Evolutionary conservation across 2,329 filamentous ascomycete species (phyloP).

Genomic region (Venturia effusa): DNA sequence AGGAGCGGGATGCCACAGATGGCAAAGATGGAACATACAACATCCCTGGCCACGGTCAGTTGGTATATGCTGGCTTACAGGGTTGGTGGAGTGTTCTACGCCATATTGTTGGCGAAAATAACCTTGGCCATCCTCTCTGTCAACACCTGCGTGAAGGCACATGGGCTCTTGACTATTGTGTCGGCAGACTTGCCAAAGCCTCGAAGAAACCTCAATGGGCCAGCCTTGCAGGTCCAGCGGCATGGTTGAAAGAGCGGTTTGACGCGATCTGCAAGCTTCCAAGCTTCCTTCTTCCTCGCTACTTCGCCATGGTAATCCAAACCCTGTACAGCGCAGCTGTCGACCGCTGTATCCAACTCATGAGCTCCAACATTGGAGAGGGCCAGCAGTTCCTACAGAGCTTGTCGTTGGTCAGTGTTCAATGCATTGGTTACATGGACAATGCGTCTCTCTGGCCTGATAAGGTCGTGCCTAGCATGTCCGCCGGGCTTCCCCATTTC

Average conservation of each 20-base stretch:
- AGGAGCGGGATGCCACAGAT: conserved; percentile 69
- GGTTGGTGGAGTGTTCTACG: conserved; percentile 95
- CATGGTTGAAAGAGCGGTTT: conserved; percentile 76
- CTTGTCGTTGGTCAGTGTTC: conserved; percentile 81
- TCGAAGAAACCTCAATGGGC: conserved; percentile 52
- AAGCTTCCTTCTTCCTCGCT: conserved; percentile 80
- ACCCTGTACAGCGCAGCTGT: conserved; percentile 80
- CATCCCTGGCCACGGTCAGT: conserved; percentile 70
- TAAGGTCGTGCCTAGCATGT: conserved; percentile 74
- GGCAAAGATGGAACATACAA: conserved; percentile 81
- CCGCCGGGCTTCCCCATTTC: conserved; percentile 90
- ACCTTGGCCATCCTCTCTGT: conserved; percentile 86
- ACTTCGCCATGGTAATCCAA: conserved; percentile 81
- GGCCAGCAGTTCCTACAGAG: conserved; percentile 85
- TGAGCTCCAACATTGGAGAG: conserved; percentile 64
- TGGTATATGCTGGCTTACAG: conserved; percentile 94
- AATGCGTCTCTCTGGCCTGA: conserved; percentile 85
- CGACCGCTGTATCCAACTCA: conserved; percentile 65
- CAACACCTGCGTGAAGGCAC: conserved; percentile 84
- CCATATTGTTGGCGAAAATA: conserved; percentile 74
- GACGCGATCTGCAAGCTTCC: conserved; percentile 77
- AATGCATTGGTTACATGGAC: conserved; percentile 80
- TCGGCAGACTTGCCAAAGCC: conserved; percentile 64
- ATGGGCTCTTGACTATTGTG: conserved; percentile 85
- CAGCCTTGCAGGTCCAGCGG: conserved; percentile 52